phyloP scores from a whole-genome alignment of 805 yeast species.

The Pichia eremophila region DNA sequence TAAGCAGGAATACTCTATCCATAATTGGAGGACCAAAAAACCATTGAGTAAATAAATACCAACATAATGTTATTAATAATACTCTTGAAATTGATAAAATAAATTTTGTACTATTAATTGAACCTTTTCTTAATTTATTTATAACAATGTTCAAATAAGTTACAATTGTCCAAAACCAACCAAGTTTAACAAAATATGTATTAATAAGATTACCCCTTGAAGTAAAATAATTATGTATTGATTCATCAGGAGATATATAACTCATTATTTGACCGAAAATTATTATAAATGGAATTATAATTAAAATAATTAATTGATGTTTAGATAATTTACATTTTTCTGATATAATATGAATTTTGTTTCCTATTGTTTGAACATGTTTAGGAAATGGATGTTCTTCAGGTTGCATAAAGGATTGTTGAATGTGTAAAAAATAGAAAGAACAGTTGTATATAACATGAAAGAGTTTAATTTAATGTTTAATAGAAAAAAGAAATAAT shows the following conservation, averaged over 20 bases:
- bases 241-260: constrained; percentile 34
- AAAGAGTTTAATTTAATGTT: too few relatives aligned
- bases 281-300: constrained; percentile 33
- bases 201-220: constrained; percentile 66
- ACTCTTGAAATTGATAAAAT: constrained; percentile 32
- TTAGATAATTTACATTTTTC: neutral
- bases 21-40: constrained; percentile 75
- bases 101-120: neutral
- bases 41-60: constrained; percentile 86
- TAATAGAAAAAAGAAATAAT: neutral
- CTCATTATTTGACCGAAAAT: constrained; percentile 43
- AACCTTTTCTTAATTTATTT: constrained; percentile 1
- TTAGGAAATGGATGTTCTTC: neutral
- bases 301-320: constrained; percentile 1
- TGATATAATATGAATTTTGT: neutral
- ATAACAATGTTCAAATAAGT: constrained; percentile 23
- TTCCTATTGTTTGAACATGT: neutral
- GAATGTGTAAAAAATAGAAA: too few relatives aligned
- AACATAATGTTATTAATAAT: constrained; percentile 57
- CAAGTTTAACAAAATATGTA: constrained; percentile 68
- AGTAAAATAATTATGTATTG: constrained; percentile 40
- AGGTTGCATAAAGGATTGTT: too few relatives aligned
- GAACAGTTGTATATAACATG: too few relatives aligned
- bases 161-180: constrained; percentile 85
- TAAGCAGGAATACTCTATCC: constrained; percentile 70